Base-by-base conservation (phyloP, 2,329 filamentous ascomycete species). In the Trichophyton equinum region DNA sequence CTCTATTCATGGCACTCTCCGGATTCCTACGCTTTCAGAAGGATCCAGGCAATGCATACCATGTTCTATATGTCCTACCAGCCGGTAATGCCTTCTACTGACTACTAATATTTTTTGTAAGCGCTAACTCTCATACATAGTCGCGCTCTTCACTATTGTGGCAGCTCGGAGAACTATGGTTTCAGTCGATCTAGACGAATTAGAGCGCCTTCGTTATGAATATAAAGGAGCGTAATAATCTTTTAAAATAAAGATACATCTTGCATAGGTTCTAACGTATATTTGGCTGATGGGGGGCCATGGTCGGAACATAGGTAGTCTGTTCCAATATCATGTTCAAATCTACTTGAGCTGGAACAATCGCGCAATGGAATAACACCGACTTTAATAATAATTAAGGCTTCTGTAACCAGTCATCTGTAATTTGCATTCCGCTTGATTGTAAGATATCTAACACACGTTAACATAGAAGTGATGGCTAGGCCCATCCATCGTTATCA, bases 171-270 rank as follows among this genome's bases (percentile, higher is more conserved):
- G 66, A 57, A 62, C 70, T 3, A 75, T 76, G 70, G 63, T 68
- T 44, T 75, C 73, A 49, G 73, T 76, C 59, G 72, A 76, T 61
- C 62, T 75, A 8, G 66, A 66, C 13, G 63, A 70, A 40, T 70
- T 76, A 42, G 72, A 75, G 62, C 65, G 68, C 61, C 69, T 76
- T 53, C 72, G 70, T 44, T 76, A 76, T 63, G 70, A 70, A 36
- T 75, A 74, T 60, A 76, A 76, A 66, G 74, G 74, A 38, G 74
- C 73, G 27, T 66, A 59, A 65, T 13, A 6, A 42, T 57, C 11
- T 13, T 13, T 38, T 1, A 56, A 18, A 20, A 20, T 6, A 15
- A n/a, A n/a, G 2, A 44, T 44, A 18, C n/a, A 44, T 18, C 15
- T 42, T 42, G 38, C 13, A n/a, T 42, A 42, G 1, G 15, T 6